Base-by-base conservation (phyloP, 2,329 filamentous ascomycete species). In the Rhinocladiella similis region DNA sequence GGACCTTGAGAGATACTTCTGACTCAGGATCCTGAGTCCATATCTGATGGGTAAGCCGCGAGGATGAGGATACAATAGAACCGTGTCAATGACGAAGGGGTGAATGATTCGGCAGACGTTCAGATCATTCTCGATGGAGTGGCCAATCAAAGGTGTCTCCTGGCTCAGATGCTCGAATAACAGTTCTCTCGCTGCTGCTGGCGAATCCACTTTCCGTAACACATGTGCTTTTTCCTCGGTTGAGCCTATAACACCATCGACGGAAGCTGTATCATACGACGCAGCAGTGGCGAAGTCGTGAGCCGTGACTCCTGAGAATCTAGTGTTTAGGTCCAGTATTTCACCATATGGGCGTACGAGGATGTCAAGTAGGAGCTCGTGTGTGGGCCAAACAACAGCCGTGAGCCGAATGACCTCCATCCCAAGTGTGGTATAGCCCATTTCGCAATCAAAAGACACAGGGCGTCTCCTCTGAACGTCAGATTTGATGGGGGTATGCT, bases 71-170 rank as follows among this genome's bases (percentile, higher is more conserved):
- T 84, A 99, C 0, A 97, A 80, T 0, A 97, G 74, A 0, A 91
- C 85, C 0, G 92, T 97, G 71, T 97, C 93, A 66, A 97, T 83
- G 52, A 97, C 80, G 0, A 83, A 88, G 0, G 89, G 89, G 66
- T 97, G 94, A 43, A 96, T 86, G 49, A 97, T 82, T 35, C 93
- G 88, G 39, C 88, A 80, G 2, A 87, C 84, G 69, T 96, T 97
- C 53, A 99, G 82, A 67, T 99, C 94, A 69, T 99, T 99, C 67
- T 99, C 94, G 7, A 97, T 83, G 0, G 91, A 92, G 70, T 99
- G 94, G 0, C 94, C 94, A 46, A 99, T 89, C 1, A 99, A 75
- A 0, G 92, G 89, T 0, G 92, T 99, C 0, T 81, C 75, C 0
- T 91, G 89, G 1, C 85, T 82, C 48, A 99, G 80, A 51, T 89